Evolutionary conservation across 495 filamentous ascomycete genomes (phyloP).

Genomic region (Aspergillus sclerotioniger): DNA sequence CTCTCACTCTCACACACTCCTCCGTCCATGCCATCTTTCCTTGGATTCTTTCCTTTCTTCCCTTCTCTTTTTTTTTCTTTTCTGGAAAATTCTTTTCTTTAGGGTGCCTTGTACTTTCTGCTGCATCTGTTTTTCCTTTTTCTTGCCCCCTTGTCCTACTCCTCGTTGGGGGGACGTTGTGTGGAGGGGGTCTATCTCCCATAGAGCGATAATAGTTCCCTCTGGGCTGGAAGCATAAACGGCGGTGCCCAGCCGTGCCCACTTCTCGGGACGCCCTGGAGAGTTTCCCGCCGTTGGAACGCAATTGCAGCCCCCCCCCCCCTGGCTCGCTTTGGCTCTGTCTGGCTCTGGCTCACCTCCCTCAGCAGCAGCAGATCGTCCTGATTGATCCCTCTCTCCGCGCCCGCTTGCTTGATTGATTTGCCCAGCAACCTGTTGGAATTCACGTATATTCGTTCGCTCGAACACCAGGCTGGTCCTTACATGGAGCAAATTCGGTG

Average conservation of each 20-base stretch:
- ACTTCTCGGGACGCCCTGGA: background rate
- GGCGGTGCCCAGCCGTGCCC: background rate
- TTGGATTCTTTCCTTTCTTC: background rate
- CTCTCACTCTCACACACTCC: background rate
- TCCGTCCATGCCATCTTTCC: background rate
- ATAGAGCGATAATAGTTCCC: background rate
- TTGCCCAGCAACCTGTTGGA: slow-evolving; percentile 13
- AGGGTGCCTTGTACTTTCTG: no score
- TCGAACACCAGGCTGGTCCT: slow-evolving; percentile 21
- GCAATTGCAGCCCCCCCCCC: slow-evolving; percentile 6
- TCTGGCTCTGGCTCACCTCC: slow-evolving; percentile 11
- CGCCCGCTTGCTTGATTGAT: slow-evolving; percentile 10
- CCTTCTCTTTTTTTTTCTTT: background rate
- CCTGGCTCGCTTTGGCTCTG: no score
- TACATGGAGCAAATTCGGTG: slow-evolving; percentile 11
- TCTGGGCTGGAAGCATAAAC: background rate
- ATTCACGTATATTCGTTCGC: slow-evolving; percentile 13
- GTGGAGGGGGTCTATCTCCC: background rate
- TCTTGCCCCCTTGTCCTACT: background rate
- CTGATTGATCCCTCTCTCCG: slow-evolving; percentile 16
- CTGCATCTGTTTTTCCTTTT: background rate
- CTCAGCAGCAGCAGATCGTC: slow-evolving; percentile 9
- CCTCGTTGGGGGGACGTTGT: background rate
- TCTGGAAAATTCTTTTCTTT: slow-evolving; percentile 3
- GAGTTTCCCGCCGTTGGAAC: slow-evolving; percentile 11